These are phyloP conservation scores for Kandelia obovata DNA, from an alignment of 345 rosid species.

Conservation along the genomic window DNA sequence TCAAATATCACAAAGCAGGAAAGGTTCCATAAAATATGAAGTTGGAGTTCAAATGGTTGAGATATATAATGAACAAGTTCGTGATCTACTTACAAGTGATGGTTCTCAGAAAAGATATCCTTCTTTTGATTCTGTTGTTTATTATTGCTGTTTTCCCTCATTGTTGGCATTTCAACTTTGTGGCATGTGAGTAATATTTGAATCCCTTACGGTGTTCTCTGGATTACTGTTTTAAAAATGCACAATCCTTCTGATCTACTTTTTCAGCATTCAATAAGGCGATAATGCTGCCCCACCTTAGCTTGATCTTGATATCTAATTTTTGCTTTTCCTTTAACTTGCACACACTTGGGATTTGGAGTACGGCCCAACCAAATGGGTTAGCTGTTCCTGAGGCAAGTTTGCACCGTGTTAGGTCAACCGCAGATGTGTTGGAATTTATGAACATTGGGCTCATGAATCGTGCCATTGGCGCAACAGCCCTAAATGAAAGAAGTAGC, in stretches of 20 bases:
- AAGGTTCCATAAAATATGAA: slow-evolving; percentile 65
- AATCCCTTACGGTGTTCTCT: background rate
- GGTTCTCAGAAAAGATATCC: slow-evolving; percentile 89
- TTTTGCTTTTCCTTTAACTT: slow-evolving; percentile 51
- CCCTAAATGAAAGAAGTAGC: slow-evolving; percentile 93
- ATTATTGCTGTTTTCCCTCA: slow-evolving; percentile 6
- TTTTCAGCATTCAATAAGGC: background rate
- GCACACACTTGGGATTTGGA: slow-evolving; percentile 99
- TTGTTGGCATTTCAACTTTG: slow-evolving; percentile 8
- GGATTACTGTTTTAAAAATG: background rate
- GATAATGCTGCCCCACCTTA: background rate
- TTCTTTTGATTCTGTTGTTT: slow-evolving; percentile 26
- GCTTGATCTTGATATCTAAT: slow-evolving; percentile 9
- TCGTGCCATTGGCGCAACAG: slow-evolving; percentile 88
- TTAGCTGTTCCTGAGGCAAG: slow-evolving; percentile 98
- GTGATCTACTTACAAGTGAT: slow-evolving; percentile 71
- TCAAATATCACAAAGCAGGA: slow-evolving; percentile 68
- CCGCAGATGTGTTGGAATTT: slow-evolving; percentile 76
- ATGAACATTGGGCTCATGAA: slow-evolving; percentile 79
- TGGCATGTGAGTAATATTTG: background rate
- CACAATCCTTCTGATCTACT: background rate
- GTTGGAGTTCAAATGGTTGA: slow-evolving; percentile 98
- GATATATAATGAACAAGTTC: slow-evolving; percentile 97
- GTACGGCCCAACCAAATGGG: slow-evolving; percentile 87
- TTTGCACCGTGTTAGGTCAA: slow-evolving; percentile 77